Conservation (phyloP, 768 basidiomycete genomes). For the Psilocybe cyanescens region DNA sequence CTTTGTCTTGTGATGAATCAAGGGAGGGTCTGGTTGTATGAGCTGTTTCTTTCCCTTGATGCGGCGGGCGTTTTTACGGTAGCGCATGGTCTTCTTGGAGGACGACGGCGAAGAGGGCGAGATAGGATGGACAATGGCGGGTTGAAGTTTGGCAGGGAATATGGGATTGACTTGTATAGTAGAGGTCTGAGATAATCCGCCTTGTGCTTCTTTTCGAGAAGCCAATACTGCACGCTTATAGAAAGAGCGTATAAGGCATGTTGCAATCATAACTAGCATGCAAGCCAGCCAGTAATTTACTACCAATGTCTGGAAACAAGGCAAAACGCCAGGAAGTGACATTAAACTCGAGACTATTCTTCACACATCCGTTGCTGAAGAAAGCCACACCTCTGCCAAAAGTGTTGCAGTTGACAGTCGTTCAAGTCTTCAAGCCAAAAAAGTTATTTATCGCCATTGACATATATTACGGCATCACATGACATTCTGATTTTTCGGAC, state of each 20-base stretch:
- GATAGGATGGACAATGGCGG: not conserved
- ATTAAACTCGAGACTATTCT: not conserved
- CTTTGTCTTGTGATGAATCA: slow-evolving; percentile 23
- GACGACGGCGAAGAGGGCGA: slow-evolving; percentile 7
- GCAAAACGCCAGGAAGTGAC: not conserved
- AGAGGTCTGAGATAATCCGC: slow-evolving; percentile 4
- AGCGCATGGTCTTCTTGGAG: slow-evolving; percentile 22
- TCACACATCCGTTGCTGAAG: slow-evolving; percentile 1
- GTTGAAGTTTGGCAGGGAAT: not conserved
- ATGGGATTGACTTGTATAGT: slow-evolving; percentile 3
- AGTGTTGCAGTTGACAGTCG: not conserved
- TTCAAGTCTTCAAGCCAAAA: not conserved
- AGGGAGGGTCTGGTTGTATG: not conserved
- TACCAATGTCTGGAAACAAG: slow-evolving; percentile 6
- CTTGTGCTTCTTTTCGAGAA: slow-evolving; percentile 11
- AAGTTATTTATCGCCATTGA: not conserved
- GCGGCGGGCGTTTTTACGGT: slow-evolving; percentile 14
- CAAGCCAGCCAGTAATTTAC: slow-evolving; percentile 17
- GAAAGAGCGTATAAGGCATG: slow-evolving; percentile 31
- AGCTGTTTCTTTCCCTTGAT: slow-evolving; percentile 16
- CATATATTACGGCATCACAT: slow-evolving; percentile 2
- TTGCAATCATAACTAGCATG: slow-evolving; percentile 25
- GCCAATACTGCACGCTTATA: slow-evolving; percentile 23
- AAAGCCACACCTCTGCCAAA: not conserved
- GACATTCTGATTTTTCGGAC: slow-evolving; percentile 4